Evolutionary conservation across 768 basidiomycete genomes (phyloP).

Genomic region (Udeniomyces megalosporus): DNA sequence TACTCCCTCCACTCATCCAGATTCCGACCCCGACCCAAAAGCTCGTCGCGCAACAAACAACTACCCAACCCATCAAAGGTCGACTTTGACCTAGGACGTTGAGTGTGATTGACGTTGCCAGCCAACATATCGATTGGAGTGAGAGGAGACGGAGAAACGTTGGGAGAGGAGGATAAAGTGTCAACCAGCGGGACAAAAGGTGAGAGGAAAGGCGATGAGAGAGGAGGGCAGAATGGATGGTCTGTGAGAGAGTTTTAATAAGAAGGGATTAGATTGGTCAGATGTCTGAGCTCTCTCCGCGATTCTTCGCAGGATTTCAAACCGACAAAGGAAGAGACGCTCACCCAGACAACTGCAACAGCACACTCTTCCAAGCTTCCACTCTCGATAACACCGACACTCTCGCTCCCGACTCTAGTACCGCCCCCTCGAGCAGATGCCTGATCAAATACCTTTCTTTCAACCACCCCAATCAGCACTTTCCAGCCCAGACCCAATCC

Average conservation of each 20-base stretch:
- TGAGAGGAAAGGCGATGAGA: slow-evolving; percentile 77
- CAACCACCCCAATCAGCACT: too few species aligned
- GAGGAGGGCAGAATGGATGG: slow-evolving; percentile 72
- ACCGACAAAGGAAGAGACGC: too few species aligned
- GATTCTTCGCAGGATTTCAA: too few species aligned
- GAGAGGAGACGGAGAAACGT: slow-evolving; percentile 83
- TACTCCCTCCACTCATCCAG: slow-evolving; percentile 44
- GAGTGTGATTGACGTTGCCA: slow-evolving; percentile 72
- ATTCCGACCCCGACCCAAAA: slow-evolving; percentile 51
- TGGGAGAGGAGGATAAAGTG: slow-evolving; percentile 74
- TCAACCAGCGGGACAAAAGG: slow-evolving; percentile 71
- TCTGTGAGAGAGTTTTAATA: slow-evolving; percentile 32
- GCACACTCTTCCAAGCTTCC: too few species aligned
- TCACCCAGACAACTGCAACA: too few species aligned
- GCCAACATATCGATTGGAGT: slow-evolving; percentile 92
- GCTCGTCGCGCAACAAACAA: slow-evolving; percentile 76
- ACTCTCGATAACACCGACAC: too few species aligned
- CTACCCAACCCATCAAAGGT: slow-evolving; percentile 76
- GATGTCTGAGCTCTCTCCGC: too few species aligned
- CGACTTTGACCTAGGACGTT: slow-evolving; percentile 53
- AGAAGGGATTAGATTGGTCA: too few species aligned
- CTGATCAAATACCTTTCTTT: too few species aligned
- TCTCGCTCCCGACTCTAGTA: too few species aligned
- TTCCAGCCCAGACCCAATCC: too few species aligned
- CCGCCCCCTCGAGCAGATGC: too few species aligned